These are phyloP conservation scores for Phaseolus lunatus DNA, from an alignment of 306 rosid genomes.

Conservation along the genomic window DNA sequence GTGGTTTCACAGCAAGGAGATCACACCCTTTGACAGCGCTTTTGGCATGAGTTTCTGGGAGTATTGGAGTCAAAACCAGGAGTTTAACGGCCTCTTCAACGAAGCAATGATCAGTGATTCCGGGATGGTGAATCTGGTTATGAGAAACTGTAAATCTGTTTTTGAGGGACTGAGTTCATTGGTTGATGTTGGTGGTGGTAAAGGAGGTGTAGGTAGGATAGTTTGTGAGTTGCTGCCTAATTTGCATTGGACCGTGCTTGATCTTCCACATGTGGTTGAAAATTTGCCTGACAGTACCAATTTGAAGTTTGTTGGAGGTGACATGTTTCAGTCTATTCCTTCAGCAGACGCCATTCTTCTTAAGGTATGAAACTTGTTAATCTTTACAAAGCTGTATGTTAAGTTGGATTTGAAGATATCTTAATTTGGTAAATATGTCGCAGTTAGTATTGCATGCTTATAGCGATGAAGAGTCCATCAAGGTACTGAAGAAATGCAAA, in stretches of 20 bases:
- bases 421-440: slow-evolving; percentile 13
- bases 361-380: slow-evolving; percentile 39
- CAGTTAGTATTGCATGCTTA: slow-evolving; percentile 52
- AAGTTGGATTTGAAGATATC: neutral
- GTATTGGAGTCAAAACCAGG: slow-evolving; percentile 41
- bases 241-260: slow-evolving; percentile 42
- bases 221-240: slow-evolving; percentile 41
- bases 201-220: slow-evolving; percentile 42
- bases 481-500: slow-evolving; percentile 57
- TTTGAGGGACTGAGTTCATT: slow-evolving; percentile 56
- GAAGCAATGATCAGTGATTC: slow-evolving; percentile 62
- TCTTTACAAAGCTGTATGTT: neutral
- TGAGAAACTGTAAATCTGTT: slow-evolving; percentile 52
- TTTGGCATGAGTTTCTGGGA: slow-evolving; percentile 48
- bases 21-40: slow-evolving; percentile 47
- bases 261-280: slow-evolving; percentile 50
- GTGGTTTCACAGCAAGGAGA: slow-evolving; percentile 48
- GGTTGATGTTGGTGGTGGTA: slow-evolving; percentile 55
- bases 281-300: slow-evolving; percentile 12
- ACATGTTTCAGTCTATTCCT: slow-evolving; percentile 53
- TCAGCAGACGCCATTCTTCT: slow-evolving; percentile 50
- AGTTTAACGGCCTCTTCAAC: slow-evolving; percentile 43
- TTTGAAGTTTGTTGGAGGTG: slow-evolving; percentile 53
- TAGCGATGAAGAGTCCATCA: slow-evolving; percentile 58
- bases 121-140: slow-evolving; percentile 55